Base-by-base conservation (phyloP, 2,329 filamentous ascomycete genomes). In the Microdochium trichocladiopsis region DNA sequence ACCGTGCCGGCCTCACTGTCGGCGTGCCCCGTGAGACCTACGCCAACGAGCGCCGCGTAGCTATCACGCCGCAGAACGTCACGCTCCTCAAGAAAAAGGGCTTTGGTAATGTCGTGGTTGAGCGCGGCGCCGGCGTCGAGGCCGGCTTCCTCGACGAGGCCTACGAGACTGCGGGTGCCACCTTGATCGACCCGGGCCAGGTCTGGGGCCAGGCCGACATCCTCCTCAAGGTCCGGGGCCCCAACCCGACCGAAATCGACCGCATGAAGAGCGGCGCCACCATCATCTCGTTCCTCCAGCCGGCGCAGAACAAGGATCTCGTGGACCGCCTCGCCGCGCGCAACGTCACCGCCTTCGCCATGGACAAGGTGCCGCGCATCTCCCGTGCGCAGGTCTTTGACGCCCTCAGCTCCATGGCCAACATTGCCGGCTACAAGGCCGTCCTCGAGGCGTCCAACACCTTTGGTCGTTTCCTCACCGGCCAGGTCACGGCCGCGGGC, bases 311-410 rank as follows among this genome's bases (percentile, higher is more conserved):
- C 68, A 85, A 82, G 68, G 74, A 81, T 9, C 72, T 93, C 5
- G 86, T 95, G 10, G 80, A 90, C 54, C 84, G 82, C 54, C 79
- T 95, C 54, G 84, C 88, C 24, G 75, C 77, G 36, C 82, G 82
- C 49, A 86, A 86, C 25, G 83, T 86, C 2, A 95, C 89, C 1
- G 74, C 82, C 16, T 94, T 96, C 64, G 90, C 91, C 22, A 95
- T 96, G 90, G 91, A 96, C 65, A 87, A 92, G 83, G 87, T 96
- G 50, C 91, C 91, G 16, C 84, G 91, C 41, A 95, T 95, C 60
- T 95, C 90, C 1, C 82, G 91, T 48, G 90, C 91, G 1, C 91
- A 95, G 66, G 84, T 88, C 0, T 95, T 95, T 61, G 90, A 95
- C 69, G 90, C 90, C 1, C 76, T 95, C 52, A 91, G 89, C 67